phyloP scores from a whole-genome alignment of 805 yeast genomes.

The Candida suzukii region DNA sequence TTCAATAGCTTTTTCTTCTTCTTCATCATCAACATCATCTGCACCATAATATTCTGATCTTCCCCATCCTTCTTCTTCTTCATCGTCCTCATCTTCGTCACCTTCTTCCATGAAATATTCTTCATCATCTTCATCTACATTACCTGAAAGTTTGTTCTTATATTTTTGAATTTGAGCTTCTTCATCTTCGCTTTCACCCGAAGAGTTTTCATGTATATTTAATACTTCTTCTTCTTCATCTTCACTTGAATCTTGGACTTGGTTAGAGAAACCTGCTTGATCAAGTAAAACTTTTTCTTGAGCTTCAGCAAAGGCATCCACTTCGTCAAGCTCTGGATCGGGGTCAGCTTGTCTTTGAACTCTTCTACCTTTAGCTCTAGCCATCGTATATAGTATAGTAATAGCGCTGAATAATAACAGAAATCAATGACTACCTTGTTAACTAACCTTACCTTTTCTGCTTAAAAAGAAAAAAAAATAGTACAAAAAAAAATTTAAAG shows the following conservation, averaged over 20 bases:
- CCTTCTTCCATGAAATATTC: conserved; percentile 33
- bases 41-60: conserved; percentile 53
- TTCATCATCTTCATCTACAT: conserved; percentile 41
- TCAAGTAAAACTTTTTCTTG: conserved; percentile 51
- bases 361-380: background rate
- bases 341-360: conserved; percentile 8
- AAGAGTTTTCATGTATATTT: conserved; percentile 28
- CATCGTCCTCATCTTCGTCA: conserved; percentile 22
- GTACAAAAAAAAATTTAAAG: too few relatives aligned
- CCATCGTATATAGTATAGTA: background rate
- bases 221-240: conserved; percentile 25
- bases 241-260: conserved; percentile 24
- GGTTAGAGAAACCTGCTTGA: conserved; percentile 40
- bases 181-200: conserved; percentile 53
- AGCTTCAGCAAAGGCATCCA: conserved; percentile 59
- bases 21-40: conserved; percentile 68
- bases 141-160: conserved; percentile 29
- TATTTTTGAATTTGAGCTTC: conserved; percentile 30
- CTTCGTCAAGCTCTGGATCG: conserved; percentile 42
- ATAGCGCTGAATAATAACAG: too few relatives aligned
- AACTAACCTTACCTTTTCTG: too few relatives aligned
- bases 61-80: conserved; percentile 33
- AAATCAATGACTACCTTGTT: too few relatives aligned
- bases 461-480: too few relatives aligned
- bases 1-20: conserved; percentile 69